Evolutionary conservation across 176 grass and related monocot genomes (phyloP).

Genomic region (Otatea glauca): DNA sequence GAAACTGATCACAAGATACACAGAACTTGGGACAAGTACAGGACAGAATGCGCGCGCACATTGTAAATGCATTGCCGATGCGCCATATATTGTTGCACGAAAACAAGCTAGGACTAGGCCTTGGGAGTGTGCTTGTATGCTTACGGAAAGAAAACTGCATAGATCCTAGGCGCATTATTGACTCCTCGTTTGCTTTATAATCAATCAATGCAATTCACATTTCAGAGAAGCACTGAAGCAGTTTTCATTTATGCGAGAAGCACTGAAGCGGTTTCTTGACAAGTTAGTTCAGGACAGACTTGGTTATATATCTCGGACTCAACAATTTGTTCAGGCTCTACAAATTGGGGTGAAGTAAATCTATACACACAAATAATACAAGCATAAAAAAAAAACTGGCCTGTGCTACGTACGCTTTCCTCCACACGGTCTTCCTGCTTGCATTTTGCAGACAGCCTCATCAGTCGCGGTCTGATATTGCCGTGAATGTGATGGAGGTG

Average conservation of each 20-base stretch:
- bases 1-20: slow-evolving; percentile 20
- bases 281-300: not conserved
- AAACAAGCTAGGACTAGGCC: not conserved
- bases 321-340: slow-evolving; percentile 4
- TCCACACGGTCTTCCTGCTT: not conserved
- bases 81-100: not conserved
- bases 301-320: not conserved
- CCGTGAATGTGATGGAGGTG: slow-evolving; percentile 71
- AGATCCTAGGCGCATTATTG: not conserved
- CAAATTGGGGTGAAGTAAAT: not conserved
- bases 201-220: not conserved
- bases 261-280: not conserved
- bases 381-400: not conserved
- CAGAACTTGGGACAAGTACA: not conserved
- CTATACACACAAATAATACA: slow-evolving; percentile 29
- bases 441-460: not conserved
- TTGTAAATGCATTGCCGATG: not conserved
- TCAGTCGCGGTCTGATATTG: slow-evolving; percentile 57
- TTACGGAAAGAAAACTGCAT: not conserved
- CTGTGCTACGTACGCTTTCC: slow-evolving; percentile 35
- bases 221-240: not conserved
- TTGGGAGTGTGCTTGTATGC: not conserved
- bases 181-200: not conserved
- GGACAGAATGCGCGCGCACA: not conserved
- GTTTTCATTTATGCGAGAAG: not conserved